Percentiles rank a stretch among this genome's conserved stretches.
Conservation (phyloP, 331 rosid genomes). For the Spiraea crenata region DNA sequence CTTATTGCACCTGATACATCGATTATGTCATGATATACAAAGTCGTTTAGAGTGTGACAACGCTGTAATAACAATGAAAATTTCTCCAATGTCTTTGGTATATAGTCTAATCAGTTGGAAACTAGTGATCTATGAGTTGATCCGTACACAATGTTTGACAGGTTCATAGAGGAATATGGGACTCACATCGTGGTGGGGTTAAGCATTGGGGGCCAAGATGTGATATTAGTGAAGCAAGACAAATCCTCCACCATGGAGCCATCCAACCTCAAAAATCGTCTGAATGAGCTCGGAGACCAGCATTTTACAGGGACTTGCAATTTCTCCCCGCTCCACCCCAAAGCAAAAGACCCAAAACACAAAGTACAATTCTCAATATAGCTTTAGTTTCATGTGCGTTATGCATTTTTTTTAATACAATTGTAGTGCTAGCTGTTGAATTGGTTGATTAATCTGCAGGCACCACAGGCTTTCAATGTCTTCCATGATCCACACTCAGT, state of each 20-base stretch:
- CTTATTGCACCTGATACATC: too few relatives aligned
- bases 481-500: constrained; percentile 49
- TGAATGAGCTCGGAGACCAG: constrained; percentile 86
- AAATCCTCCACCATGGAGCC: constrained; percentile 53
- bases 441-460: constrained; percentile 31
- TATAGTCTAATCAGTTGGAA: too few relatives aligned
- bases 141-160: constrained; percentile 17
- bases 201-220: constrained; percentile 79
- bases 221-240: constrained; percentile 73
- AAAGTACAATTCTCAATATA: constrained; percentile 37
- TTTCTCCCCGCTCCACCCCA: constrained; percentile 47
- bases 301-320: constrained; percentile 79
- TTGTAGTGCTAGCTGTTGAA: too few relatives aligned
- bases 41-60: too few relatives aligned
- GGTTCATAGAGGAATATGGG: constrained; percentile 85
- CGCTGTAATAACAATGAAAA: too few relatives aligned
- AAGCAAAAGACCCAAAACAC: constrained; percentile 52
- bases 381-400: too few relatives aligned
- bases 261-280: constrained; percentile 63
- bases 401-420: too few relatives aligned
- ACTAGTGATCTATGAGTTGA: too few relatives aligned
- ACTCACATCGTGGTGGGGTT: constrained; percentile 90
- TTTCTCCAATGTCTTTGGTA: too few relatives aligned
- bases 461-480: constrained; percentile 73
- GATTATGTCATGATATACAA: too few relatives aligned